These are phyloP conservation scores for Zangia roseola DNA, from an alignment of 768 basidiomycete genomes.

Conservation along the genomic window DNA sequence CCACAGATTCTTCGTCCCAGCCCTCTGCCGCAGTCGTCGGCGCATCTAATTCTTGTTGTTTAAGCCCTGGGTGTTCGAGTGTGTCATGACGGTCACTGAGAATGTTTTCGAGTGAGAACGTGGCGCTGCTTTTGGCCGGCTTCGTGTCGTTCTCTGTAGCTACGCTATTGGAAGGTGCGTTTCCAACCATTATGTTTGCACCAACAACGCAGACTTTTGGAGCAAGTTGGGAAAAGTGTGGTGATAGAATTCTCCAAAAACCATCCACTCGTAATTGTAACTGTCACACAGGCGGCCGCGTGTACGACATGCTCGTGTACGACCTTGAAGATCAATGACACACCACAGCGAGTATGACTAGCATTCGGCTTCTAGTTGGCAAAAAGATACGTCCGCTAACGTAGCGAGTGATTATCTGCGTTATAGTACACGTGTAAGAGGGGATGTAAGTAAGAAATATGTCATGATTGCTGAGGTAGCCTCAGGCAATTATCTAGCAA, in stretches of 20 bases:
- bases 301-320: slow-evolving; percentile 16
- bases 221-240: slow-evolving; percentile 6
- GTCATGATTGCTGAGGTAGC: not conserved
- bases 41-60: slow-evolving; percentile 32
- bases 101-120: slow-evolving; percentile 69
- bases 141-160: slow-evolving; percentile 9
- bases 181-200: slow-evolving; percentile 23
- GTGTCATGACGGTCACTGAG: slow-evolving; percentile 61
- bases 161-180: slow-evolving; percentile 14
- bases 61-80: slow-evolving; percentile 51
- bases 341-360: not conserved
- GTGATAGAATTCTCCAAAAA: slow-evolving; percentile 7
- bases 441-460: not conserved
- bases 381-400: not conserved
- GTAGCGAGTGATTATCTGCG: slow-evolving; percentile 6
- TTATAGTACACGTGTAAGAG: slow-evolving; percentile 19
- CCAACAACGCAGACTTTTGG: slow-evolving; percentile 2
- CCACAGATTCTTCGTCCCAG: slow-evolving; percentile 65
- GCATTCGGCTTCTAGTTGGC: not conserved
- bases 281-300: slow-evolving; percentile 26
- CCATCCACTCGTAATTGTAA: not conserved
- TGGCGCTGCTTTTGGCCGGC: slow-evolving; percentile 5
- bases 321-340: not conserved
- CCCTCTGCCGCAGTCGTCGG: slow-evolving; percentile 44
- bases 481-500: slow-evolving; percentile 21